Conservation (phyloP, 2,329 filamentous ascomycete species). For the Aspergillus felis region DNA sequence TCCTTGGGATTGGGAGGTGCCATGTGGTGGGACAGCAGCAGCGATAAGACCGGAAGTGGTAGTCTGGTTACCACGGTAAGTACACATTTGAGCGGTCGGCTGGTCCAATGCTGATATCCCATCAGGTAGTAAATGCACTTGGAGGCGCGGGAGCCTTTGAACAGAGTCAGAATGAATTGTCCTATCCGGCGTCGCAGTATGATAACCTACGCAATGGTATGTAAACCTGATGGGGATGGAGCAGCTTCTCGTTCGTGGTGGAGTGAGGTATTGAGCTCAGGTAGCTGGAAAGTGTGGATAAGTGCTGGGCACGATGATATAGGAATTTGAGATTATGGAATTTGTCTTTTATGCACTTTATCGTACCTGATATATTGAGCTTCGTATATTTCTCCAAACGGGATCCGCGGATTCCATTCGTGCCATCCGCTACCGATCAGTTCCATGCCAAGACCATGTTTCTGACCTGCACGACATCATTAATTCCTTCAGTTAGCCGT, state of each 20-base stretch:
- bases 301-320: not conserved
- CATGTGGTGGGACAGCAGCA: constrained; percentile 97
- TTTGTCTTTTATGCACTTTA: not conserved
- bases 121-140: constrained; percentile 29
- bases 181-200: constrained; percentile 52
- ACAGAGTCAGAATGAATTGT: constrained; percentile 44
- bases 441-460: too few relatives aligned
- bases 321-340: not conserved
- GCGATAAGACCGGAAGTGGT: constrained; percentile 60
- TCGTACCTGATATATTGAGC: too few relatives aligned
- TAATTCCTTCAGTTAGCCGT: too few relatives aligned
- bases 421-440: too few relatives aligned
- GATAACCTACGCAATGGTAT: constrained; percentile 48
- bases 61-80: constrained; percentile 63
- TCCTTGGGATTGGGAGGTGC: constrained; percentile 68
- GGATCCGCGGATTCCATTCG: too few relatives aligned
- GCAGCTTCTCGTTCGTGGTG: too few relatives aligned
- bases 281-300: not conserved
- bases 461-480: too few relatives aligned
- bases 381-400: too few relatives aligned
- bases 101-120: not conserved
- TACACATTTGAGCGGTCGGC: not conserved
- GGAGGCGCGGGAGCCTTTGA: constrained; percentile 42
- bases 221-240: not conserved
- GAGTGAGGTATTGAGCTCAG: too few relatives aligned